A percentile compares a stretch with the other conserved stretches of the same genome.
Conservation (phyloP, 495 filamentous ascomycete genomes). For the Xeromyces bisporus region DNA sequence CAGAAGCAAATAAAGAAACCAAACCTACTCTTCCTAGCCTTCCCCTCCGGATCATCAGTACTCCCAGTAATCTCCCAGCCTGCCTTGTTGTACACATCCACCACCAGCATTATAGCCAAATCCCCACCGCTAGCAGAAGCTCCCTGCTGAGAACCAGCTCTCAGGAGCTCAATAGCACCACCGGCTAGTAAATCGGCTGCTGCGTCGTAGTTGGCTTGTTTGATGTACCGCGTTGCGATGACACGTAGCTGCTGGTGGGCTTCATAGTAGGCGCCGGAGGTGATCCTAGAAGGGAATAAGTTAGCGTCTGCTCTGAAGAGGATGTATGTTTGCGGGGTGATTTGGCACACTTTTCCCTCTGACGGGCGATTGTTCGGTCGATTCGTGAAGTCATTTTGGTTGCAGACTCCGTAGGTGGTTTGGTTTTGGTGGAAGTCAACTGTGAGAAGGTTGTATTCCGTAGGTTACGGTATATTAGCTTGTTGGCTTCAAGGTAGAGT, state of each 20-base stretch:
- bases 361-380: conserved; percentile 55
- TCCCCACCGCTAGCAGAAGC: conserved; percentile 71
- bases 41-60: conserved; percentile 25
- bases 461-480: too few species aligned
- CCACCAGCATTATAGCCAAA: conserved; percentile 62
- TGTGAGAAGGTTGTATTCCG: too few species aligned
- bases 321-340: conserved; percentile 1
- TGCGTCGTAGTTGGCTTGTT: conserved; percentile 61
- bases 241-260: conserved; percentile 94
- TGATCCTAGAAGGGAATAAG: conserved; percentile 44
- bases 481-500: too few species aligned
- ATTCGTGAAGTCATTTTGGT: conserved; percentile 43
- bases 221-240: conserved; percentile 81
- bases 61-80: conserved; percentile 52
- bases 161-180: conserved; percentile 69
- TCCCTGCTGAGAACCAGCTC: conserved; percentile 62
- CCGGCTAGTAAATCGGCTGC: conserved; percentile 75
- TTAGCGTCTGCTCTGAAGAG: conserved; percentile 4
- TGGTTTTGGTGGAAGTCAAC: too few species aligned
- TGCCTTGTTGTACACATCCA: conserved; percentile 76
- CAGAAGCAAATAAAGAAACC: background rate
- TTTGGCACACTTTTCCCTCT: conserved; percentile 44
- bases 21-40: conserved; percentile 27
- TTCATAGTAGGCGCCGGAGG: conserved; percentile 89
- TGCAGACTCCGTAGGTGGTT: too few species aligned